These are phyloP conservation scores for Didymella keratinophila DNA, from an alignment of 2,329 filamentous ascomycete genomes.

Conservation along the genomic window DNA sequence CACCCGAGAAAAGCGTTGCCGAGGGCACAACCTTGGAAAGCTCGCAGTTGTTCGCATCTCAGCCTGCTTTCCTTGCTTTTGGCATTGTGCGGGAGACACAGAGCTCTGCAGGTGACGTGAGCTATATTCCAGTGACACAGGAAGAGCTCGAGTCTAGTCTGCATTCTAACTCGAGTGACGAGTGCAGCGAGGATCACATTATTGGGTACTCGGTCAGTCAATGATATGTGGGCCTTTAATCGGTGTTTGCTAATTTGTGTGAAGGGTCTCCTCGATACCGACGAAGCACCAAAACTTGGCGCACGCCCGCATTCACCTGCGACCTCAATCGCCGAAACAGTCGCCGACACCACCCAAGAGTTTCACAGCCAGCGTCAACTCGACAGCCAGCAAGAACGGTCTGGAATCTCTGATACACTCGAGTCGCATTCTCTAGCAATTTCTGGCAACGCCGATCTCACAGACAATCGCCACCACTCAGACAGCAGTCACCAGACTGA, in stretches of 20 bases:
- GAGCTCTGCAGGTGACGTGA: constrained; percentile 31
- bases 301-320: constrained; percentile 27
- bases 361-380: constrained; percentile 24
- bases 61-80: constrained; percentile 22
- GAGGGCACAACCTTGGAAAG: constrained; percentile 28
- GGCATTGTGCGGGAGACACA: constrained; percentile 43
- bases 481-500: neutral
- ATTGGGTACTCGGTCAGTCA: constrained; percentile 22
- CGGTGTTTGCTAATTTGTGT: neutral
- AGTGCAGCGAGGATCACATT: constrained; percentile 15
- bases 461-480: neutral
- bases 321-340: constrained; percentile 40
- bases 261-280: constrained; percentile 23
- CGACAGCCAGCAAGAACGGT: constrained; percentile 11
- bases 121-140: constrained; percentile 38
- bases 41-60: constrained; percentile 28
- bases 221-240: neutral
- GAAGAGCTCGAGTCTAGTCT: constrained; percentile 18
- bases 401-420: constrained; percentile 15
- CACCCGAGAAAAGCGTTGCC: neutral
- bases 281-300: constrained; percentile 14
- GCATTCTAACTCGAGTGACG: constrained; percentile 8
- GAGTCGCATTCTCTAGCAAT: constrained; percentile 4
- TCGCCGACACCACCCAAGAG: constrained; percentile 31
- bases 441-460: neutral